Evolutionary conservation across 2,329 filamentous ascomycete species (phyloP).

Genomic region (Diaporthe sp.): DNA sequence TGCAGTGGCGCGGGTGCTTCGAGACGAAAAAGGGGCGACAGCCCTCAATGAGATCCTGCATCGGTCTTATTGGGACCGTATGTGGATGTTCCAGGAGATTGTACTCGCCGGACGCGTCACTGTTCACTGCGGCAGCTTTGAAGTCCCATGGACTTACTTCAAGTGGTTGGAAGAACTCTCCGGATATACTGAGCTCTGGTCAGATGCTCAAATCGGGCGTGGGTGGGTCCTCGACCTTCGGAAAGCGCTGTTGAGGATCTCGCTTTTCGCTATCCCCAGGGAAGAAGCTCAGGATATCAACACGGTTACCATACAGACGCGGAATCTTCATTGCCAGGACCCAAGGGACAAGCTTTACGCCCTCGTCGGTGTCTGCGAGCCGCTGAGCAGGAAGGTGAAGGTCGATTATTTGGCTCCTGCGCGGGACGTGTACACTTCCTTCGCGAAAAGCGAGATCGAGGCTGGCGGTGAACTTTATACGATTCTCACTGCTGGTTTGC

Average conservation of each 20-base stretch:
- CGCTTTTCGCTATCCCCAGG: background rate
- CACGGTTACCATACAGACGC: background rate
- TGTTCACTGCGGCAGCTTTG: too few species aligned
- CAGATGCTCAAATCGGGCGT: background rate
- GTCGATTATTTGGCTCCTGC: background rate
- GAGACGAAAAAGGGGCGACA: background rate
- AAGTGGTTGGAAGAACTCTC: too few species aligned
- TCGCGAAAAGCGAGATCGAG: background rate
- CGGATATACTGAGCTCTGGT: too few species aligned
- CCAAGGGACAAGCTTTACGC: constrained; percentile 3
- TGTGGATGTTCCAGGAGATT: constrained; percentile 10
- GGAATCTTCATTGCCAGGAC: background rate
- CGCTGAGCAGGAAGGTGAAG: background rate
- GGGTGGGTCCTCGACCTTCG: background rate
- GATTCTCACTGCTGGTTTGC: background rate
- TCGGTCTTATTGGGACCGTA: background rate
- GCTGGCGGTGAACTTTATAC: background rate
- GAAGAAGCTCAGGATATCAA: background rate
- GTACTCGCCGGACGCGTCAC: background rate
- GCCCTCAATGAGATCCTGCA: background rate
- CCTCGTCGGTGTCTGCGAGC: background rate
- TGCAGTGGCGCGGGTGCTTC: background rate
- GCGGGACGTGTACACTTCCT: background rate
- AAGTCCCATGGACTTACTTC: too few species aligned
- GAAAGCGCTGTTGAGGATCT: background rate